Evolutionary conservation across 805 yeast species (phyloP).

Genomic region (Candida oleophila): DNA sequence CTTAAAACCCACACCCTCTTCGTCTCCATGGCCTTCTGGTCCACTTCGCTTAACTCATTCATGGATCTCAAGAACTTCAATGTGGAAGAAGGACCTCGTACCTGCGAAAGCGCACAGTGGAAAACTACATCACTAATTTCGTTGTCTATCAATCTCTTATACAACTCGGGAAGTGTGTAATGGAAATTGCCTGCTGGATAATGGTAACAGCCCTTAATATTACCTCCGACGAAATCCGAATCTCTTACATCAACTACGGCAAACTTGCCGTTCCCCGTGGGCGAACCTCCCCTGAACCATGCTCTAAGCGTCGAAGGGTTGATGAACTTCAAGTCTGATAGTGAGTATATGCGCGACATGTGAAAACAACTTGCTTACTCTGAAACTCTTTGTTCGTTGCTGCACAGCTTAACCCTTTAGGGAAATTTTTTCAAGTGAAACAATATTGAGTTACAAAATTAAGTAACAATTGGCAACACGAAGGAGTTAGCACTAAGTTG

Average conservation of each 20-base stretch:
- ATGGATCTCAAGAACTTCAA: slow-evolving; percentile 53
- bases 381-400: too few species aligned
- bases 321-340: slow-evolving; percentile 31
- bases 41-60: slow-evolving; percentile 26
- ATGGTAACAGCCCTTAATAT: slow-evolving; percentile 55
- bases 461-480: too few species aligned
- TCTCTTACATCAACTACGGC: slow-evolving; percentile 84
- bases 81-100: slow-evolving; percentile 87
- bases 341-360: slow-evolving; percentile 4
- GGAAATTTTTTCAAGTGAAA: too few species aligned
- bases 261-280: slow-evolving; percentile 40
- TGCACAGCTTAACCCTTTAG: too few species aligned
- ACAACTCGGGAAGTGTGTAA: slow-evolving; percentile 36
- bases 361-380: too few species aligned
- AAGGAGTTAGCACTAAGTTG: too few species aligned
- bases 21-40: slow-evolving; percentile 22
- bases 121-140: slow-evolving; percentile 61
- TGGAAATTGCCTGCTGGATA: slow-evolving; percentile 52
- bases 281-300: slow-evolving; percentile 46
- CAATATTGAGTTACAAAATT: too few species aligned
- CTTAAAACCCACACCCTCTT: slow-evolving; percentile 65
- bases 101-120: slow-evolving; percentile 90
- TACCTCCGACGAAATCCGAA: slow-evolving; percentile 78
- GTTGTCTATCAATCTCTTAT: slow-evolving; percentile 27
- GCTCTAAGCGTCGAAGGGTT: slow-evolving; percentile 43